A percentile compares a stretch with the other conserved stretches of the same genome.
These are phyloP conservation scores for Aureobasidium pullulans DNA, from an alignment of 2,329 filamentous ascomycete genomes.

Conservation along the genomic window DNA sequence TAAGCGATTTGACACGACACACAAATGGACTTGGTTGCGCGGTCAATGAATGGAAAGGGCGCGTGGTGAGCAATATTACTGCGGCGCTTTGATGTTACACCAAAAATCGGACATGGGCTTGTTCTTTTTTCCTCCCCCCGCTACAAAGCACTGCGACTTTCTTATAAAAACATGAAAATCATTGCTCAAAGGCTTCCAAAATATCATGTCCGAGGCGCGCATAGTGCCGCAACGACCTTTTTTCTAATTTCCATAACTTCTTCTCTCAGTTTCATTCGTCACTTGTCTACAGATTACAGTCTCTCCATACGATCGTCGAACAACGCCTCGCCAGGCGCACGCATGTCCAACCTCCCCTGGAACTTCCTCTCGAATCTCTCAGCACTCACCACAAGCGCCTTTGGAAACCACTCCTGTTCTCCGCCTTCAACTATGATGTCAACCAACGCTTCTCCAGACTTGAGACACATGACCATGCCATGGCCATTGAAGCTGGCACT, in stretches of 20 bases:
- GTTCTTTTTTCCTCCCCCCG: constrained; percentile 10
- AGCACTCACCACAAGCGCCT: constrained; percentile 41
- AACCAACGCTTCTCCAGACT: constrained; percentile 51
- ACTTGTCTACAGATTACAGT: not conserved
- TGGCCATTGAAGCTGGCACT: constrained; percentile 58
- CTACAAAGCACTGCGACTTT: constrained; percentile 11
- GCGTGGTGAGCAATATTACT: constrained; percentile 12
- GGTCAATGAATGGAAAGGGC: constrained; percentile 12
- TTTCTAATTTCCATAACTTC: not conserved
- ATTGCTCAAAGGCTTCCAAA: constrained; percentile 12
- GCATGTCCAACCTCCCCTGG: constrained; percentile 14
- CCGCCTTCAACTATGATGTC: constrained; percentile 39
- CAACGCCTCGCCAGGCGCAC: constrained; percentile 16
- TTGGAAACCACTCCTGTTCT: constrained; percentile 45
- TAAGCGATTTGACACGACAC: constrained; percentile 46
- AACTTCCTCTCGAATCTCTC: constrained; percentile 29
- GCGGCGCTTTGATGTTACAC: constrained; percentile 13
- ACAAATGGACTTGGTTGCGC: constrained; percentile 12
- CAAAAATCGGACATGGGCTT: constrained; percentile 14
- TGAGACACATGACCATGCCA: constrained; percentile 33
- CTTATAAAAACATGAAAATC: constrained; percentile 13
- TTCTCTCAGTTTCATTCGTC: not conserved
- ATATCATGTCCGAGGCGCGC: constrained; percentile 13
- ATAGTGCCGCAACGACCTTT: constrained; percentile 13
- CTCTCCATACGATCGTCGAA: constrained; percentile 5